Base-by-base conservation (phyloP, 1,284 basidiomycete genomes). In the Puccinia brachypodii region DNA sequence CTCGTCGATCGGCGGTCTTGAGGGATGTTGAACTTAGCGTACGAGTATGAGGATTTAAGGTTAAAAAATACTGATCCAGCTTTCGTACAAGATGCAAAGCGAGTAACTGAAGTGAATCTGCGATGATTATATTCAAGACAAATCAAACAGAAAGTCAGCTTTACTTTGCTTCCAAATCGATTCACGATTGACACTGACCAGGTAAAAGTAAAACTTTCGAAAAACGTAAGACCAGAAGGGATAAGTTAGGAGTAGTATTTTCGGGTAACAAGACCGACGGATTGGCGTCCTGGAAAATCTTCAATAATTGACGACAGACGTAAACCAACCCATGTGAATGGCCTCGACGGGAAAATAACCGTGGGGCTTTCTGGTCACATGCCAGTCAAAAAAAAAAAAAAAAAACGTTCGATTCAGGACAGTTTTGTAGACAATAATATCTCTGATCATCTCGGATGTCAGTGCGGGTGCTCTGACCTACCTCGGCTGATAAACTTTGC, bases 181-280 rank as follows among this genome's bases (percentile, higher is more conserved):
- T n/a, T n/a, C n/a, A n/a, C 0, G 3, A 58, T 14, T 36, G 14
- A 56, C 19, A 36, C 77, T n/a, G 6, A 79, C 77, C 40, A 16
- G 77, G 77, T 40, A 79, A 58, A 25, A 79, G 64, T 31, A 79
- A 72, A 11, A 58, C 28, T 38, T 79, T 66, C 14, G 77, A 69
- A 36, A 79, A 79, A 22, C 68, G 77, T 22, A 72, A n/a, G 28
- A 69, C 53, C 4, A 79, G 47, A 2, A 72, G 58, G 31, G 77
- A 9, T 22, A 79, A 22, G 40, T 79, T 79, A 8, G 56, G 47
- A 13, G 50, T 31, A 22, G 31, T 56, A n/a, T 71, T 42, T 53
- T 53, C 47, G 38, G 66, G 68, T 22, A 62, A 36, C 28, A 71
- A 42, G 56, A 44, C 22, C 28, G 40, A 33, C 25, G 64, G 50